Conservation (phyloP, 208 protist species). For the Wallacemonas sp. region DNA sequence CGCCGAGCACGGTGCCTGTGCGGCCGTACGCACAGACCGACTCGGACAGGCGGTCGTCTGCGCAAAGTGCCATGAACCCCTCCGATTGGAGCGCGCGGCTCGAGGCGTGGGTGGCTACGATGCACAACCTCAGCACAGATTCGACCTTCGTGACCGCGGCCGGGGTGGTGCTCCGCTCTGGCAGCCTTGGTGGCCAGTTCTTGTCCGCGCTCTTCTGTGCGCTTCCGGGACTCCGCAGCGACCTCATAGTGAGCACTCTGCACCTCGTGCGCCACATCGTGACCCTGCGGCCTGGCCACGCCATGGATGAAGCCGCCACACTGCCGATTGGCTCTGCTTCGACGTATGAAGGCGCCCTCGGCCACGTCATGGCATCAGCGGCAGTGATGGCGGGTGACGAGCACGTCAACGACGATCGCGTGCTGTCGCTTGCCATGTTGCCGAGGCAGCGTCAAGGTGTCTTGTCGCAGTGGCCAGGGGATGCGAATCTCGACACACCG, state of each 20-base stretch:
- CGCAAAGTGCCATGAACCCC: no score
- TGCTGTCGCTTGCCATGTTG: slow-evolving; percentile 24
- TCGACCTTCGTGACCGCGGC: slow-evolving; percentile 29
- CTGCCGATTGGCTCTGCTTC: no score
- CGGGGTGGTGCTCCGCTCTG: slow-evolving; percentile 41
- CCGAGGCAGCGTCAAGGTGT: slow-evolving; percentile 29
- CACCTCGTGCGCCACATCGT: slow-evolving; percentile 48
- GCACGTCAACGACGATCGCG: slow-evolving; percentile 24
- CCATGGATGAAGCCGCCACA: slow-evolving; percentile 39
- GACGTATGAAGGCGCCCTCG: no score
- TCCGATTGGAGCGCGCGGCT: slow-evolving; percentile 20
- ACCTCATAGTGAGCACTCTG: slow-evolving; percentile 20
- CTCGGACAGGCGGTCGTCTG: no score
- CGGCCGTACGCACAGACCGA: no score
- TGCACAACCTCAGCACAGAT: slow-evolving; percentile 5
- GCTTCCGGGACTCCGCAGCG: slow-evolving; percentile 24
- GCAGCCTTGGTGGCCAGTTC: slow-evolving; percentile 36
- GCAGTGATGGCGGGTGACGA: no score
- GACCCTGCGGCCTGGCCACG: slow-evolving; percentile 27
- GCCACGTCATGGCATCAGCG: no score
- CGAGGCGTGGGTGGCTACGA: background rate
- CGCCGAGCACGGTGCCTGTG: no score
- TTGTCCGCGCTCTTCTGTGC: slow-evolving; percentile 29
- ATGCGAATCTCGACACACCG: slow-evolving; percentile 37
- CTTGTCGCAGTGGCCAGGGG: slow-evolving; percentile 37